Percentiles rank a stretch among this genome's conserved stretches.
phyloP scores from a whole-genome alignment of 225 moss, liverwort and hornwort species.

The Ulota crispa region DNA sequence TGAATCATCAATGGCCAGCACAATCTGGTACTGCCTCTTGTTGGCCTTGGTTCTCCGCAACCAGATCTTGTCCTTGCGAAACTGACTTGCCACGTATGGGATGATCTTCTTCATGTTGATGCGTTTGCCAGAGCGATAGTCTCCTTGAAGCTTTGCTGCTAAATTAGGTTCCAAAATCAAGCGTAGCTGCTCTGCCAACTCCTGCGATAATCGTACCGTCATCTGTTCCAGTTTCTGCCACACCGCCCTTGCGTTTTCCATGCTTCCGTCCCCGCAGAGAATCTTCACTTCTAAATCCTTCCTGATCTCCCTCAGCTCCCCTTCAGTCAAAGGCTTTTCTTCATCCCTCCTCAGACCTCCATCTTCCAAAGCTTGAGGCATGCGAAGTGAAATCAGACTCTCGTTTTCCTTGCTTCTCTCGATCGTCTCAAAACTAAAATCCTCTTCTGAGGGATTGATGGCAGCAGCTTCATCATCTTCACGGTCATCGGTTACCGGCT shows the following conservation, averaged over 20 bases:
- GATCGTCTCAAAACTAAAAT: conserved; percentile 20
- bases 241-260: conserved; percentile 63
- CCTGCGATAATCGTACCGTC: conserved; percentile 88
- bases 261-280: conserved; percentile 55
- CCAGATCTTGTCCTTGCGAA: conserved; percentile 98
- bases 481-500: conserved; percentile 24
- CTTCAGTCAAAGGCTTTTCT: conserved; percentile 61
- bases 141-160: conserved; percentile 89
- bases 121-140: conserved; percentile 92
- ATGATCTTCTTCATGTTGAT: conserved; percentile 99
- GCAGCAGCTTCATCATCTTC: conserved; percentile 24
- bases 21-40: conserved; percentile 96
- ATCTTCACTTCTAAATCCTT: conserved; percentile 77
- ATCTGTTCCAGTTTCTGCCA: conserved; percentile 97
- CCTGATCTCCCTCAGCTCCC: conserved; percentile 67
- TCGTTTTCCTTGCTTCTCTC: conserved; percentile 34
- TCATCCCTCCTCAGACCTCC: conserved; percentile 26
- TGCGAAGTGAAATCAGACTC: conserved; percentile 43
- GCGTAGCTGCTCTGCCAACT: conserved; percentile 91
- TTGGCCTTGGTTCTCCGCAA: conserved; percentile 92
- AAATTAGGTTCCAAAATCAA: conserved; percentile 91
- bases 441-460: conserved; percentile 25
- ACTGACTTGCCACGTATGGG: conserved; percentile 94
- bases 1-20: conserved; percentile 94
- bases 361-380: conserved; percentile 28